A percentile compares a stretch with the other conserved stretches of the same genome.
phyloP scores from a whole-genome alignment of 495 filamentous ascomycete species.

The Aspergillus ostianus region DNA sequence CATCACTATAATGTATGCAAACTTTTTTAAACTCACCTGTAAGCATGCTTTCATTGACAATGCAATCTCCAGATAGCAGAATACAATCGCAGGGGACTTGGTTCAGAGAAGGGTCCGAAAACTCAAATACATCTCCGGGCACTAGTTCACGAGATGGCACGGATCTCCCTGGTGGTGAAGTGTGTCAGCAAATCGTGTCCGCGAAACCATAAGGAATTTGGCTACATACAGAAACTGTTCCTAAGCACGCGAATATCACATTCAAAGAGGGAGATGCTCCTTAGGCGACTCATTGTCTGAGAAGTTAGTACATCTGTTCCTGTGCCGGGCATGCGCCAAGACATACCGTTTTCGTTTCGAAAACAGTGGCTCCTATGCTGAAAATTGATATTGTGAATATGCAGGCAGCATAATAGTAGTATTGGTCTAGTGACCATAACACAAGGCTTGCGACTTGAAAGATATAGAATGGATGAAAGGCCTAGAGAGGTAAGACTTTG shows the following conservation, averaged over 20 bases:
- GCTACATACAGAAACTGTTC: slow-evolving; percentile 83
- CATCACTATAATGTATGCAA: neutral
- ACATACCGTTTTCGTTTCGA: slow-evolving; percentile 81
- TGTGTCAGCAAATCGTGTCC: slow-evolving; percentile 4
- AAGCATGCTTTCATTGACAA: slow-evolving; percentile 99
- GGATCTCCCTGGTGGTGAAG: slow-evolving; percentile 63
- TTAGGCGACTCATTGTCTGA: slow-evolving; percentile 84
- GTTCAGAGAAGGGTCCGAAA: slow-evolving; percentile 92
- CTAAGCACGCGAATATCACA: slow-evolving; percentile 92
- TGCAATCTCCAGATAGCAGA: slow-evolving; percentile 89
- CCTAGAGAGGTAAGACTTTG: slow-evolving; percentile 46
- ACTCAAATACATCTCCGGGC: slow-evolving; percentile 95
- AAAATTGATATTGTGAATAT: slow-evolving; percentile 94
- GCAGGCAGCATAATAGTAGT: slow-evolving; percentile 95
- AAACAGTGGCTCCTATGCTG: slow-evolving; percentile 83
- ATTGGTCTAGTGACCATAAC: slow-evolving; percentile 92
- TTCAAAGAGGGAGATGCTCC: slow-evolving; percentile 90
- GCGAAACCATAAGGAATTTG: neutral
- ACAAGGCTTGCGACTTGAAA: slow-evolving; percentile 95
- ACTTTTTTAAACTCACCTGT: slow-evolving; percentile 56
- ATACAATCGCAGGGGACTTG: slow-evolving; percentile 94
- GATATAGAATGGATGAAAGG: slow-evolving; percentile 96
- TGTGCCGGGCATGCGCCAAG: neutral
- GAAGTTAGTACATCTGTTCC: slow-evolving; percentile 13
- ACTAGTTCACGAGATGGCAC: slow-evolving; percentile 85